Evolutionary conservation across 805 yeast species (phyloP).

Genomic region (Starmerella cellae): DNA sequence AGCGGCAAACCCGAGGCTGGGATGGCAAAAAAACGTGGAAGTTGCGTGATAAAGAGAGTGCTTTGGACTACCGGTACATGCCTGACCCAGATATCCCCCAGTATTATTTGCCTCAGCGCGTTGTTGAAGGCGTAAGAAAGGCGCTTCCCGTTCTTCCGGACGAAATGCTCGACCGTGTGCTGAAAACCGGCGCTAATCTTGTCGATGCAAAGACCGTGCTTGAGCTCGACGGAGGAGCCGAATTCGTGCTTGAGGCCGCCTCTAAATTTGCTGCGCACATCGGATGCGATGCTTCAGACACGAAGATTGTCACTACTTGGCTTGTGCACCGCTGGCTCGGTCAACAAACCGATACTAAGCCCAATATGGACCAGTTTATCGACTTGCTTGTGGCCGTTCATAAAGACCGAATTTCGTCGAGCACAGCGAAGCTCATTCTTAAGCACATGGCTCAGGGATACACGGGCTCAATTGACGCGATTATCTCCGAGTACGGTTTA

Average conservation of each 20-base stretch:
- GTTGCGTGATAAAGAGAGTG: slow-evolving; percentile 63
- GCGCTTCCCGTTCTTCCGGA: slow-evolving; percentile 50
- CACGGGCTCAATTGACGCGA: slow-evolving; percentile 25
- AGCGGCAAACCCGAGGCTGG: slow-evolving; percentile 85
- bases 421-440: slow-evolving; percentile 55
- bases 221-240: slow-evolving; percentile 32
- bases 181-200: slow-evolving; percentile 34
- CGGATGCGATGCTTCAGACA: slow-evolving; percentile 9
- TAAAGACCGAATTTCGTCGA: slow-evolving; percentile 39
- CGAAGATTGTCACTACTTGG: slow-evolving; percentile 56
- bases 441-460: slow-evolving; percentile 34
- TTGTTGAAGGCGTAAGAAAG: slow-evolving; percentile 32
- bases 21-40: slow-evolving; percentile 57
- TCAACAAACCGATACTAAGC: slow-evolving; percentile 37
- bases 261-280: slow-evolving; percentile 4
- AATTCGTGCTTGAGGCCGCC: slow-evolving; percentile 32
- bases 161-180: slow-evolving; percentile 35
- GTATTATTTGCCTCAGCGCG: slow-evolving; percentile 35
- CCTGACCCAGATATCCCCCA: slow-evolving; percentile 84
- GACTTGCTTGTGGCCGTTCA: slow-evolving; percentile 44
- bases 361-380: slow-evolving; percentile 35
- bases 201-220: slow-evolving; percentile 65
- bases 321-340: slow-evolving; percentile 71
- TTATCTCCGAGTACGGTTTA: slow-evolving; percentile 40
- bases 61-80: slow-evolving; percentile 81